Evolutionary conservation across 75 land plant species (phyloP).

Genomic region (Cupressus sempervirens): DNA sequence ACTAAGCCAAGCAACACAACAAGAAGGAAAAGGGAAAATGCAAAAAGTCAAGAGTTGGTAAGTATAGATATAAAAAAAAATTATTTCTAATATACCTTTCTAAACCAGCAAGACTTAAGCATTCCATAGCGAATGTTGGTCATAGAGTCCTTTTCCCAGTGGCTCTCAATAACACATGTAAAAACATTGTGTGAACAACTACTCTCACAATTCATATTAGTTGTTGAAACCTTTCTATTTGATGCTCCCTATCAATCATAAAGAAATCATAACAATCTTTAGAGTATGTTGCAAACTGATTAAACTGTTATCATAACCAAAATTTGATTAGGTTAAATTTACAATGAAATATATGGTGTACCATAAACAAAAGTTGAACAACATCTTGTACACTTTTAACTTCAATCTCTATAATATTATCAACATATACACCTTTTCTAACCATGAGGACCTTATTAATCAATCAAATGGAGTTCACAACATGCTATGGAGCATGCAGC

Average conservation of each 20-base stretch:
- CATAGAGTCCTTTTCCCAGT: conserved; percentile 82
- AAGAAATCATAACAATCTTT: neutral
- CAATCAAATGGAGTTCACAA: neutral
- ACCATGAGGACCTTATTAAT: conserved; percentile 21
- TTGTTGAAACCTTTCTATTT: conserved; percentile 94
- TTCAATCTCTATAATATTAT: conserved; percentile 82
- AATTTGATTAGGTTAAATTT: too few relatives aligned
- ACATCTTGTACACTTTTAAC: too few relatives aligned
- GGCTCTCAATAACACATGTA: conserved; percentile 90
- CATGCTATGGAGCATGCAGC: conserved; percentile 20
- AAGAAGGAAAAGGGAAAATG: neutral
- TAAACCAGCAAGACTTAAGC: conserved; percentile 94
- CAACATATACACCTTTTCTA: conserved; percentile 86
- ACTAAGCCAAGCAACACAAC: neutral
- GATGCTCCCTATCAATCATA: conserved; percentile 62
- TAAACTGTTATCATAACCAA: too few relatives aligned
- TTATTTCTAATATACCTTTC: conserved; percentile 58
- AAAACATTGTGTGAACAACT: conserved; percentile 97
- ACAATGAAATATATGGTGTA: too few relatives aligned
- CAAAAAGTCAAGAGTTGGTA: neutral
- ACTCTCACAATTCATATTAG: conserved; percentile 96
- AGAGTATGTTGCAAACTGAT: too few relatives aligned
- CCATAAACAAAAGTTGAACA: too few relatives aligned
- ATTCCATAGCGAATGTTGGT: conserved; percentile 76
- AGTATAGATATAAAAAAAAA: conserved; percentile 5